Conservation (phyloP, 495 filamentous ascomycete species). For the Neurospora tetrasperma region DNA sequence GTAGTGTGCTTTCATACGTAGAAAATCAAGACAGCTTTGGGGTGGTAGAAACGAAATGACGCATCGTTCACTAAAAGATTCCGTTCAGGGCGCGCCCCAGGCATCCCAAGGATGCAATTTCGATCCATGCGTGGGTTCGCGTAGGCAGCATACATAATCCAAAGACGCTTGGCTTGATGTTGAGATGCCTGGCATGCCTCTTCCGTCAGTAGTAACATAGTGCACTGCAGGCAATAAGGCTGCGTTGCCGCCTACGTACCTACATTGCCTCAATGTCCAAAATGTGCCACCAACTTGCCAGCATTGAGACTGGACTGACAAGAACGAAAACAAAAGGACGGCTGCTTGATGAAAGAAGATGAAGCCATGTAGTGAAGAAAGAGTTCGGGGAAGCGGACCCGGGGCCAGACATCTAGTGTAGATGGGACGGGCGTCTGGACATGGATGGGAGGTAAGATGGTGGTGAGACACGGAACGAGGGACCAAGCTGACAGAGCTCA, state of each 20-base stretch:
- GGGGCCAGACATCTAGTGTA: not conserved
- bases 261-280: not conserved
- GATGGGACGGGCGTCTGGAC: not conserved
- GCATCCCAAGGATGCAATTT: not conserved
- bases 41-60: not conserved
- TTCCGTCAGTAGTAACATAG: not conserved
- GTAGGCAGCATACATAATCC: not conserved
- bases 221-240: not conserved
- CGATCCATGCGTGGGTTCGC: not conserved
- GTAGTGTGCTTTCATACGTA: too few relatives aligned
- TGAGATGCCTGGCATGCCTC: not conserved
- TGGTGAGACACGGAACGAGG: not conserved
- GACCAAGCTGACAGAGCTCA: not conserved
- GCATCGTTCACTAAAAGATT: not conserved
- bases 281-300: not conserved
- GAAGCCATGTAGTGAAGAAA: not conserved
- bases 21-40: not conserved
- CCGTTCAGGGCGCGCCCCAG: not conserved
- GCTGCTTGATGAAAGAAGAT: not conserved
- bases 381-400: not conserved
- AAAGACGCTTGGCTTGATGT: not conserved
- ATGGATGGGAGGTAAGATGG: not conserved
- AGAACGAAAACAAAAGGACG: not conserved
- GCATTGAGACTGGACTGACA: not conserved
- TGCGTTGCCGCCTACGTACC: not conserved